Evolutionary conservation across 768 basidiomycete species (phyloP), one percentile per base, ranked within the genome.

Genomic region (Suillus paluster): DNA sequence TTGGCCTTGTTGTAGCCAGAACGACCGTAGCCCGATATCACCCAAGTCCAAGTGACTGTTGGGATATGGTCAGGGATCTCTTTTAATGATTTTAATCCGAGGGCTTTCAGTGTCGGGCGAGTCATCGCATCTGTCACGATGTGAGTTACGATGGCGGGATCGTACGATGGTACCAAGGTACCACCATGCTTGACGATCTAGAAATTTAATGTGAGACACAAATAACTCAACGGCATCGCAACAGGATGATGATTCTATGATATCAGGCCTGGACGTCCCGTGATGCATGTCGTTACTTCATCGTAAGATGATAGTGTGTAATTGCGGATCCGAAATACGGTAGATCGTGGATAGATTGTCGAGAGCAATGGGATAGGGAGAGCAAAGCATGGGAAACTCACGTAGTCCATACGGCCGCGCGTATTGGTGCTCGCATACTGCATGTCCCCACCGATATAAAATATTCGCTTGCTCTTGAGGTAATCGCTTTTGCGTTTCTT

Each of bases 181-280:
- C 84, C 92, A 12, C 92, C 92, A 64, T 84, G 75, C 62, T 78
- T 79, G 46, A 86, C 77, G 44, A 94, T 84, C 91, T 93, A 64
- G 33, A 34, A 19, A 19, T 17, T 9, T 54, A 6, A 12, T 27
- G 21, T 55, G 12, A 58, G 49, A 50, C 11, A 50, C 49, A 27
- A 27, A 49, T 19, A 9, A 8, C 19, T 50, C 49, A 33, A 50
- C 49, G 19, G 38, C 53, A 21, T 55, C 15, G 23, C 10, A 34
- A 54, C 23, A 25, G 19, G 23, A 11, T 23, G n/a, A 34, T 1
- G n/a, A n/a, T n/a, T n/a, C n/a, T n/a, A n/a, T n/a, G n/a, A 15
- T 21, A 55, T 27, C 42, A 54, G 19, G 6, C 41, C 44, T 50
- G 33, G 19, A 27, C 27, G 10, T 19, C n/a, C 23, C 30, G 46